phyloP scores from a whole-genome alignment of 345 rosid genomes.

The Pugionium cornutum region DNA sequence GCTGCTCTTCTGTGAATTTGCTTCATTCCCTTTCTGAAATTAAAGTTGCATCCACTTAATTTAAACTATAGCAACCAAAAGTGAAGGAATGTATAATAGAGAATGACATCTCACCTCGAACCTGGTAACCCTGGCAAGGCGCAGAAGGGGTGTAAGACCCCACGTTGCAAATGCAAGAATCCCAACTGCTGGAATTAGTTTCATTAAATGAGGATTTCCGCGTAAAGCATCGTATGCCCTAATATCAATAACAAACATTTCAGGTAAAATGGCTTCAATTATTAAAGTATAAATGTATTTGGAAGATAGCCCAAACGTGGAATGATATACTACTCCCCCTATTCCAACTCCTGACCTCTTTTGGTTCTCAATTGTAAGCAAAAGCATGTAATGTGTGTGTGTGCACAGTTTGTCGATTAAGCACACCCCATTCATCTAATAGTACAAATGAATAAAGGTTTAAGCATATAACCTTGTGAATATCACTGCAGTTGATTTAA shows the following conservation, averaged over 20 bases:
- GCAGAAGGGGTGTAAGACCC: conserved; percentile 79
- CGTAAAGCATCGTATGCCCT: conserved; percentile 62
- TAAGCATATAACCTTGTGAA: conserved; percentile 49
- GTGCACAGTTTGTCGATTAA: too few species aligned
- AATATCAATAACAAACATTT: conserved; percentile 28
- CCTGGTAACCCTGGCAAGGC: conserved; percentile 51
- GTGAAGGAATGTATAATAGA: conserved; percentile 10
- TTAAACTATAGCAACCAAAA: conserved; percentile 23
- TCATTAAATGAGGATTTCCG: conserved; percentile 55
- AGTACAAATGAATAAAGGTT: conserved; percentile 16
- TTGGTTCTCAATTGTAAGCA: too few species aligned
- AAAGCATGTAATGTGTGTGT: background rate
- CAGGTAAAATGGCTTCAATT: background rate
- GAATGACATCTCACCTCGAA: conserved; percentile 49
- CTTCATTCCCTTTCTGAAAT: conserved; percentile 58
- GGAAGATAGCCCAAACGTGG: background rate
- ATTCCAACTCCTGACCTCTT: too few species aligned
- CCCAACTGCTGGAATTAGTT: conserved; percentile 69
- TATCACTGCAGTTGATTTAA: conserved; percentile 52
- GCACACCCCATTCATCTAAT: background rate
- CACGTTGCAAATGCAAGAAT: conserved; percentile 76
- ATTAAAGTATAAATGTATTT: background rate
- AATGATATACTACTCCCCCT: conserved; percentile 10
- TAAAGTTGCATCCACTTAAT: conserved; percentile 13
- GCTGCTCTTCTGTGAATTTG: conserved; percentile 66